Evolutionary conservation across 2,329 filamentous ascomycete species (phyloP), one percentile per base, ranked within the genome.

Genomic region (Tolypocladium guangdongense): DNA sequence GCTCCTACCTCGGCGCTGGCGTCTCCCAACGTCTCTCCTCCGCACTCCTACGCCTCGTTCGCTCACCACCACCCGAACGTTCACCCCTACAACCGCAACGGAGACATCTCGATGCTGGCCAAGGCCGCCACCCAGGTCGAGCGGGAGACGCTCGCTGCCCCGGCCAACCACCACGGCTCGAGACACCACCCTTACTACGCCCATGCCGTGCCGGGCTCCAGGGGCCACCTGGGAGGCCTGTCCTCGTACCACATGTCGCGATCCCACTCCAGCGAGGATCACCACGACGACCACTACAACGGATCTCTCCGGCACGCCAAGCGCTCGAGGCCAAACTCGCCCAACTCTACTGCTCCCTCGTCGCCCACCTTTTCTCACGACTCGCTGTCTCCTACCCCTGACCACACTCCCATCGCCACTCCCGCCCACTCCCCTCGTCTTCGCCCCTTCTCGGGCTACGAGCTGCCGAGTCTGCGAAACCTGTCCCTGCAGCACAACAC

Each of bases 391-490:
- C 93, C 92, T 5, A 99, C 92, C 2, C 93, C 92, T 12, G 92
- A 97, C 65, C 91, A 96, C 75, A 97, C 93, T n/a, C 92, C 92
- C n/a, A 83, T 97, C 53, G 92, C 91, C 32, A 99, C 92, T 6
- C 92, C 92, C 5, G 92, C 91, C 45, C 93, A 97, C 71, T 96
- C 91, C 20, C 93, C 93, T 51, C 88, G 93, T 45, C 78, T 99
- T 60, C 82, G 91, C 56, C 89, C 92, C 3, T 86, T 88, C 64
- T 81, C 87, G 59, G 78, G 92, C 52, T 73, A 76, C 62, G 91
- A 96, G 68, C 78, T 97, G 52, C 92, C 93, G 35, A 90, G 88
- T 45, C 83, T 99, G 62, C 86, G 93, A 54, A 80, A 78, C 60
- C 68, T 84, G 53, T 77, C 77, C 32, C 67, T 82, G 52, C 66